These are phyloP conservation scores for Ricinus communis DNA, from an alignment of 345 rosid species.

Conservation along the genomic window DNA sequence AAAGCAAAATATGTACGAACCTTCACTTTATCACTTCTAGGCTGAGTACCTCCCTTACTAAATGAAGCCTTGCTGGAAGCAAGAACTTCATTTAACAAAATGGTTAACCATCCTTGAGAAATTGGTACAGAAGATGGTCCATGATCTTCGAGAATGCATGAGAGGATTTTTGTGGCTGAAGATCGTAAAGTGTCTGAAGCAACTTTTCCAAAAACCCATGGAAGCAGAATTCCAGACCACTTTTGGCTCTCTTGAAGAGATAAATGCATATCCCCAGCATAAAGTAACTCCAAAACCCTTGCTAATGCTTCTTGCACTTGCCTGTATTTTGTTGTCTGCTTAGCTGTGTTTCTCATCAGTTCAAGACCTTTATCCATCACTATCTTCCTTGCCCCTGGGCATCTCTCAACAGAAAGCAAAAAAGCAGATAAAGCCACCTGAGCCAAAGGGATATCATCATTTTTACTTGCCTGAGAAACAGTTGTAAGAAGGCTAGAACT, in stretches of 20 bases:
- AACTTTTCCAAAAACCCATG: constrained; percentile 70
- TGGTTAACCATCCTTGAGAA: constrained; percentile 96
- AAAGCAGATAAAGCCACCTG: constrained; percentile 83
- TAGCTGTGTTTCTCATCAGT: constrained; percentile 75
- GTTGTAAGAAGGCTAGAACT: constrained; percentile 85
- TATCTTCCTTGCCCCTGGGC: constrained; percentile 56
- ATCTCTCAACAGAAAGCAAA: constrained; percentile 81
- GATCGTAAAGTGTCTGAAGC: constrained; percentile 59
- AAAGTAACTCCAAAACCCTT: constrained; percentile 77
- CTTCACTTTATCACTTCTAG: constrained; percentile 66
- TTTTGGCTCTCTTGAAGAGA: constrained; percentile 89
- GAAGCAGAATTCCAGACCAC: constrained; percentile 83
- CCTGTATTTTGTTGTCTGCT: constrained; percentile 62
- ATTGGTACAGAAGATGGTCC: constrained; percentile 73
- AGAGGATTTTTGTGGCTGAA: constrained; percentile 76
- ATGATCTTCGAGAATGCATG: constrained; percentile 74
- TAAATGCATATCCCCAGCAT: constrained; percentile 56
- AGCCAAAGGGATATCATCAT: constrained; percentile 81
- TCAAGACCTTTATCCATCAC: constrained; percentile 85
- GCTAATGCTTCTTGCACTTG: constrained; percentile 84
- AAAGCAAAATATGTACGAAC: constrained; percentile 35
- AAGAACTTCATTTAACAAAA: constrained; percentile 63
- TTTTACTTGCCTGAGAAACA: constrained; percentile 69
- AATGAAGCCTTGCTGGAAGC: constrained; percentile 52
- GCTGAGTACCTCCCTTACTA: constrained; percentile 53